phyloP scores from a whole-genome alignment of 257 asterid species.

The Avicennia marina region DNA sequence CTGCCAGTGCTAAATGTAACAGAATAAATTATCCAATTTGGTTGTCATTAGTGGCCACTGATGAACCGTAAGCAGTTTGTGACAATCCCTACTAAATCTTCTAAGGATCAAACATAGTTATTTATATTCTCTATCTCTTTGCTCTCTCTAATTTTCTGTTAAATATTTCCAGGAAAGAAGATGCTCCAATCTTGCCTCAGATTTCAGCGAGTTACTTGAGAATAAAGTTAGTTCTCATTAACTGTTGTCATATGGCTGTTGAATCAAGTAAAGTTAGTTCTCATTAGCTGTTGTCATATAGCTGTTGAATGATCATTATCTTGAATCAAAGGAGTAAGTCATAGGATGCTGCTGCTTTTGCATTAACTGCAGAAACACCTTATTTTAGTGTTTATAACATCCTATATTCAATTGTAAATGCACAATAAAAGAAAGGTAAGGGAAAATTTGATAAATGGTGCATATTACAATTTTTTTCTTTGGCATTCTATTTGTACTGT shows the following conservation, averaged over 20 bases:
- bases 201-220: slow-evolving; percentile 80
- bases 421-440: too few relatives aligned
- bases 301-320: not conserved
- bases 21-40: slow-evolving; percentile 68
- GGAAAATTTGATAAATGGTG: too few relatives aligned
- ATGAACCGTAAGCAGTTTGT: slow-evolving; percentile 64
- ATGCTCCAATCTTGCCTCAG: slow-evolving; percentile 70
- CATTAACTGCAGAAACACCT: too few relatives aligned
- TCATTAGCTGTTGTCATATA: slow-evolving; percentile 1
- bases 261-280: slow-evolving; percentile 72
- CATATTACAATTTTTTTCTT: too few relatives aligned
- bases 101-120: too few relatives aligned
- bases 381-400: too few relatives aligned
- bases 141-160: slow-evolving; percentile 24
- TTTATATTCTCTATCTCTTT: slow-evolving; percentile 12
- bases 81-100: too few relatives aligned
- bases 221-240: slow-evolving; percentile 59
- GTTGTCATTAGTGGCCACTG: slow-evolving; percentile 74
- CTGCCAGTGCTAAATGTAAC: slow-evolving; percentile 43
- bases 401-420: too few relatives aligned
- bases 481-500: too few relatives aligned
- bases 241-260: not conserved
- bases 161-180: slow-evolving; percentile 60
- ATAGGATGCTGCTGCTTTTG: too few relatives aligned
- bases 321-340: too few relatives aligned